A percentile compares a stretch with the other conserved stretches of the same genome.
Evolutionary conservation across 164 flowering plant genomes (phyloP).

Genomic region (Malania oleifera): DNA sequence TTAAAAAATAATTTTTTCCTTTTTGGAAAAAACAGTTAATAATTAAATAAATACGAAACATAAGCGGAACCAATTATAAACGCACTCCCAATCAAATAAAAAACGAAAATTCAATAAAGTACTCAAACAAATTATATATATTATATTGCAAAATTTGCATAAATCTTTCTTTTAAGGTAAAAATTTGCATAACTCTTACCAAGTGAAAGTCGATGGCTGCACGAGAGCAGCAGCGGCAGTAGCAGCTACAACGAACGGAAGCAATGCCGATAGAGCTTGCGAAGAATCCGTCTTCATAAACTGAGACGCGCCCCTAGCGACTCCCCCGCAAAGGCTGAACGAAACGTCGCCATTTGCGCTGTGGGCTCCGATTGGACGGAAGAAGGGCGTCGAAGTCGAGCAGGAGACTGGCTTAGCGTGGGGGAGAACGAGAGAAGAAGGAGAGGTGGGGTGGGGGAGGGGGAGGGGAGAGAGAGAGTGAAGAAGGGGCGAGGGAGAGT

Average conservation of each 20-base stretch:
- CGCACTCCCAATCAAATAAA: no score
- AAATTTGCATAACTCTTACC: no score
- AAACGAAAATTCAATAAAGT: no score
- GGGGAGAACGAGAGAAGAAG: background rate
- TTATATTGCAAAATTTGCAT: no score
- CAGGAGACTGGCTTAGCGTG: conserved; percentile 26
- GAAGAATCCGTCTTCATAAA: conserved; percentile 42
- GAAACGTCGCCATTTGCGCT: conserved; percentile 57
- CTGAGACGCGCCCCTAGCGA: conserved; percentile 15
- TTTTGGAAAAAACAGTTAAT: no score
- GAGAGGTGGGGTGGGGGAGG: background rate
- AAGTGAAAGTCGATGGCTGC: conserved; percentile 74
- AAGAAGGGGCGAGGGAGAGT: background rate
- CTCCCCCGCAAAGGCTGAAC: conserved; percentile 40
- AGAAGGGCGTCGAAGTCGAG: conserved; percentile 43
- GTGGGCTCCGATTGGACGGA: conserved; percentile 61
- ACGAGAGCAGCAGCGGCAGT: conserved; percentile 78
- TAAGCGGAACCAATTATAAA: no score
- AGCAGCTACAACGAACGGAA: conserved; percentile 81
- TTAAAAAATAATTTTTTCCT: no score
- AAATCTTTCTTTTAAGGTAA: no score
- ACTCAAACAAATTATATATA: no score
- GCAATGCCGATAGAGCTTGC: conserved; percentile 66
- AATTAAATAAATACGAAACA: no score
- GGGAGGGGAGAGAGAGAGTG: conserved; percentile 4